Evolutionary conservation across 345 rosid species (phyloP).

Genomic region (Lumnitzera racemosa): DNA sequence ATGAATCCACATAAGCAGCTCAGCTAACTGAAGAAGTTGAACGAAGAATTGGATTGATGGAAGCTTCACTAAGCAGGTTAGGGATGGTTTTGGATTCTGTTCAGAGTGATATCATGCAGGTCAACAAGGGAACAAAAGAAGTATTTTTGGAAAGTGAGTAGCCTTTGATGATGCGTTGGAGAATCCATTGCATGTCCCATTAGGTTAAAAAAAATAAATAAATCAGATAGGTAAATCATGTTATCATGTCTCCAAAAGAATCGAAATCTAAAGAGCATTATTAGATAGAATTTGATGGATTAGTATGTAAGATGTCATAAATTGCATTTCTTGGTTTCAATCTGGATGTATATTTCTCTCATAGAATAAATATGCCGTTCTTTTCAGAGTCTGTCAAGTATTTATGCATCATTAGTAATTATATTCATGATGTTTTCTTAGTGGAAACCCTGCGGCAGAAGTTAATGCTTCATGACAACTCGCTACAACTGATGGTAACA

Average conservation of each 20-base stretch:
- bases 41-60: conserved; percentile 58
- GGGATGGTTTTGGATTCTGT: conserved; percentile 75
- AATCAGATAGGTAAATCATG: too few relatives aligned
- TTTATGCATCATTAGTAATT: not conserved
- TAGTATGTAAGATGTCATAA: too few relatives aligned
- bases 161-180: not conserved
- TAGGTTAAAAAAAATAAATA: too few relatives aligned
- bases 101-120: conserved; percentile 81
- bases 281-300: too few relatives aligned
- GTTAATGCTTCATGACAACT: conserved; percentile 50
- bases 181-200: too few relatives aligned
- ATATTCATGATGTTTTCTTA: conserved; percentile 28
- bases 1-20: conserved; percentile 34
- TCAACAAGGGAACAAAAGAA: conserved; percentile 74
- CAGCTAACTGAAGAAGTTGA: conserved; percentile 66
- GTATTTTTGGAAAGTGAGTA: conserved; percentile 56
- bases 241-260: too few relatives aligned
- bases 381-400: not conserved
- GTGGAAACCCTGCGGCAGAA: conserved; percentile 68
- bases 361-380: too few relatives aligned
- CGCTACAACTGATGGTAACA: conserved; percentile 61
- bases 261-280: too few relatives aligned
- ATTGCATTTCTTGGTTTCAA: too few relatives aligned
- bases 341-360: too few relatives aligned
- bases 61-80: conserved; percentile 67